Conservation (phyloP, 768 basidiomycete species). For the Hypholoma fasciculare region DNA sequence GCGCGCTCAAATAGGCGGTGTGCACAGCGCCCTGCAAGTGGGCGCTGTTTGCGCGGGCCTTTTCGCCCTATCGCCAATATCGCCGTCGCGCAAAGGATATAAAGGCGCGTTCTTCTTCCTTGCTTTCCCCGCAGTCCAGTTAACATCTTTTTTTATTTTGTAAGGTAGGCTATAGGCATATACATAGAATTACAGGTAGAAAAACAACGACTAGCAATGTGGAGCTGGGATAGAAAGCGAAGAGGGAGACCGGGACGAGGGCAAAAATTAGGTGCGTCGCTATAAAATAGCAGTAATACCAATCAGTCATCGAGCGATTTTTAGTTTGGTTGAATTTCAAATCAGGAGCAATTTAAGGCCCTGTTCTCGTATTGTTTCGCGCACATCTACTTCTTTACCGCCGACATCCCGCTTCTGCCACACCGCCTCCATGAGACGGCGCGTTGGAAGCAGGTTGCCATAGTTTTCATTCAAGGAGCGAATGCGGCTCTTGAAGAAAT, state of each 20-base stretch:
- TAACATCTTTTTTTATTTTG: conserved; percentile 6
- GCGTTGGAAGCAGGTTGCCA: conserved; percentile 59
- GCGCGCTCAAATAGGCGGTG: background rate
- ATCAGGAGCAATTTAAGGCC: conserved; percentile 51
- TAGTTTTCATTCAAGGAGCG: conserved; percentile 54
- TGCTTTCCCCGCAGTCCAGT: background rate
- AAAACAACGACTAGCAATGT: conserved; percentile 1
- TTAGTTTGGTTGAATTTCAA: conserved; percentile 26
- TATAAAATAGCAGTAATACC: conserved; percentile 8
- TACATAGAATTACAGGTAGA: conserved; percentile 6
- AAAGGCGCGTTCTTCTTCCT: background rate
- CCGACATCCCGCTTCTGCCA: conserved; percentile 68
- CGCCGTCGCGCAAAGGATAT: background rate
- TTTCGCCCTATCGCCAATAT: background rate
- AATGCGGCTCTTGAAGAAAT: conserved; percentile 59
- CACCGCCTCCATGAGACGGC: conserved; percentile 64
- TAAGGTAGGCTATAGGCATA: conserved; percentile 7
- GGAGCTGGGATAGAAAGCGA: conserved; percentile 5
- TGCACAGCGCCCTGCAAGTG: conserved; percentile 1
- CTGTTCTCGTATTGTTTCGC: conserved; percentile 55
- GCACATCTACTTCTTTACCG: conserved; percentile 57
- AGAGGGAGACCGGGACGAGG: conserved; percentile 2
- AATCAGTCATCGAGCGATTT: conserved; percentile 6
- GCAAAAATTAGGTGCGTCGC: conserved; percentile 20
- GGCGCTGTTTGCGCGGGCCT: conserved; percentile 12